Evolutionary conservation across 345 rosid genomes (phyloP), one percentile per base, ranked within the genome.

Genomic region (Eucalyptus polyanthemos): DNA sequence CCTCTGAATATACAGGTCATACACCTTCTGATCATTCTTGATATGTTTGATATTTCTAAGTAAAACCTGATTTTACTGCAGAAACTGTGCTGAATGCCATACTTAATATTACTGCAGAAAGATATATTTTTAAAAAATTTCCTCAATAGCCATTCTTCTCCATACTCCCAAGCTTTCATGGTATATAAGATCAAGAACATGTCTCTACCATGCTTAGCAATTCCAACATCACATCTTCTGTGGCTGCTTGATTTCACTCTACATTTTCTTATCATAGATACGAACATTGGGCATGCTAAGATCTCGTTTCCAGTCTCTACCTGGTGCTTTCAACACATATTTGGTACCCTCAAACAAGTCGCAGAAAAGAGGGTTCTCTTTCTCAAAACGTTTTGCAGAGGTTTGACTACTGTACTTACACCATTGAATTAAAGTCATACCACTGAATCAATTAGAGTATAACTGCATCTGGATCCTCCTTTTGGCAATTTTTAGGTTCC

Each of bases 221-320:
- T 25, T 76, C 42, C 29, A 76, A 76, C 29, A 22, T 76, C 85
- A 40, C 29, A 37, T 76, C 85, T 76, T 76, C 29, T 76, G 29
- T 10, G 7, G 85, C 89, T 65, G 60, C 29, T 80, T 17, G 53
- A 60, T 49, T 31, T 76, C 85, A n/a, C 40, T 22, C 44, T 87
- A 42, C 80, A 37, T 58, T 62, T 87, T 86, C 60, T 87, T 37
- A 87, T 65, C 87, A 51, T 92, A 97, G 99, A 96, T 98, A 93
- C 95, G 98, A 88, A 96, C 99, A 34, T 93, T 97, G 91, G 98
- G 97, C 90, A 97, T 97, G 99, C 97, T 97, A 62, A 94, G 99
- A 94, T 97, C 99, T 86, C 94, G 99, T 87, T 98, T 98, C 92
- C 98, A 95, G 90, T 96, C 99, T 88, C 91, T 98, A 90, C 99